Conservation (phyloP, 805 yeast species). For the Candida ipomoeae region DNA sequence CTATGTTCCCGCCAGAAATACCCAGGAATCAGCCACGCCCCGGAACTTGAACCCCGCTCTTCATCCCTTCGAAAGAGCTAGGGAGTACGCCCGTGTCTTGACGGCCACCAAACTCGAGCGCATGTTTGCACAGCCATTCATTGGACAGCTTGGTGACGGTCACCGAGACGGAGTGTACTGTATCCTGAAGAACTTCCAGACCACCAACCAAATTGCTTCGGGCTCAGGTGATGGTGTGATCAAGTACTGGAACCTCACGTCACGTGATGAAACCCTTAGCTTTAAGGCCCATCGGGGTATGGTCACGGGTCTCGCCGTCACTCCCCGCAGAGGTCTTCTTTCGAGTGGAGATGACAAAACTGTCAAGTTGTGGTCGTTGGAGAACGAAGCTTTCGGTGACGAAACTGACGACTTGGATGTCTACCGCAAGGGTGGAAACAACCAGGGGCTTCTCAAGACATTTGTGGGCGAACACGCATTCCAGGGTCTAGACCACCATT, state of each 20-base stretch:
- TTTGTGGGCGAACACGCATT: constrained; percentile 82
- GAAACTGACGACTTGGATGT: constrained; percentile 28
- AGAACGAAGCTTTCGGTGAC: constrained; percentile 48
- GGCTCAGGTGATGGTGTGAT: constrained; percentile 95
- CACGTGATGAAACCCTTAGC: constrained; percentile 68
- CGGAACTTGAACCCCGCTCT: constrained; percentile 89
- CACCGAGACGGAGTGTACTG: constrained; percentile 92
- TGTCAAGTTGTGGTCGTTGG: constrained; percentile 83
- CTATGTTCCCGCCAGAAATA: constrained; percentile 86
- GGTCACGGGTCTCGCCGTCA: constrained; percentile 76
- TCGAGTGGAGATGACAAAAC: constrained; percentile 92
- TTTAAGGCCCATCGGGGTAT: constrained; percentile 88
- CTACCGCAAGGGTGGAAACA: constrained; percentile 22
- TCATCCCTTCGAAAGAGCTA: constrained; percentile 95
- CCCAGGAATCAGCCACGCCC: constrained; percentile 83
- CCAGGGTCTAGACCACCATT: constrained; percentile 82
- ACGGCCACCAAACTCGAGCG: constrained; percentile 94
- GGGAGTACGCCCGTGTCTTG: constrained; percentile 92
- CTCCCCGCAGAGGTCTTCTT: constrained; percentile 56
- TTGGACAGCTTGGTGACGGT: constrained; percentile 92
- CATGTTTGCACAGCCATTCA: constrained; percentile 96
- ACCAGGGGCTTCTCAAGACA: constrained; percentile 66
- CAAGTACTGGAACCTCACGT: constrained; percentile 88
- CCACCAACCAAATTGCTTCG: constrained; percentile 73
- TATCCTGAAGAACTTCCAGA: constrained; percentile 71